Conservation (phyloP, 1,284 basidiomycete species). For the Agaricales sp. region DNA sequence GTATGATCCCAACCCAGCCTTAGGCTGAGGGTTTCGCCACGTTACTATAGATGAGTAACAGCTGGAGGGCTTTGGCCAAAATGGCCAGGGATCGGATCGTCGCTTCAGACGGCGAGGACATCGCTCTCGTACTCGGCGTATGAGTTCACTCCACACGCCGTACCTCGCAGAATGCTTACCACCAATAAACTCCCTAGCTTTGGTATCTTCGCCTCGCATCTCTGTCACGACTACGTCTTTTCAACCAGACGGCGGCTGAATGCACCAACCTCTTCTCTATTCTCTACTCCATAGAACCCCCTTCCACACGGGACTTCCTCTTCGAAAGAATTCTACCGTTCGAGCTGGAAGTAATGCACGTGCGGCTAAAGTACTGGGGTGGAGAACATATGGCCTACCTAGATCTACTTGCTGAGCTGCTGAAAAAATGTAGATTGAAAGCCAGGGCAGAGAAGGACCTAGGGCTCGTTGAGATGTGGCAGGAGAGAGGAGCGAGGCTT, state of each 20-base stretch:
- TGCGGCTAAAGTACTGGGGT: conserved; percentile 62
- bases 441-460: conserved; percentile 18
- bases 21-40: conserved; percentile 12
- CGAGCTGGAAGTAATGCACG: conserved; percentile 68
- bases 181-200: conserved; percentile 30
- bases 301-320: conserved; percentile 35
- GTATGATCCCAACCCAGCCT: conserved; percentile 11
- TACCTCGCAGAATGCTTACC: not conserved
- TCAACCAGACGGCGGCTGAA: conserved; percentile 73
- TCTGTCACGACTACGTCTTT: conserved; percentile 67
- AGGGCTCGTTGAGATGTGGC: conserved; percentile 54
- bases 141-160: conserved; percentile 17
- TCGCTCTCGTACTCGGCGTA: conserved; percentile 56
- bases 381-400: conserved; percentile 68
- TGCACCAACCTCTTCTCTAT: conserved; percentile 71
- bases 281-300: conserved; percentile 46
- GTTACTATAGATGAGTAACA: conserved; percentile 61
- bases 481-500: conserved; percentile 60
- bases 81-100: conserved; percentile 73
- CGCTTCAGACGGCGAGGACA: conserved; percentile 52
- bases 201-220: conserved; percentile 75
- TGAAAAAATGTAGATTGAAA: conserved; percentile 63
- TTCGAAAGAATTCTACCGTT: conserved; percentile 62
- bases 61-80: conserved; percentile 68
- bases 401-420: conserved; percentile 67